Evolutionary conservation across 768 basidiomycete species (phyloP).

Genomic region (Mycena latifolia): DNA sequence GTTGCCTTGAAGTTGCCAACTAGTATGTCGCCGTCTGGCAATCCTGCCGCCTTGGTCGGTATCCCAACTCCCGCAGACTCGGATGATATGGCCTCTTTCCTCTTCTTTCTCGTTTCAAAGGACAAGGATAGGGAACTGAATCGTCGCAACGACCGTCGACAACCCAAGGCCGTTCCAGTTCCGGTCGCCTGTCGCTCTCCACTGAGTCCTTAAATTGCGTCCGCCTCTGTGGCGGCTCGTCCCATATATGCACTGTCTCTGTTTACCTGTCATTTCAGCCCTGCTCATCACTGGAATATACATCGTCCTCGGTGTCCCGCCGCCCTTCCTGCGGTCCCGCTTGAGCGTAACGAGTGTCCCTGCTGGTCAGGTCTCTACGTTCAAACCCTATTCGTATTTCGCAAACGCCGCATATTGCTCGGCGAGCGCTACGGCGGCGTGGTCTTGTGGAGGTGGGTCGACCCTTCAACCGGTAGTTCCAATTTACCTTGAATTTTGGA

Average conservation of each 20-base stretch:
- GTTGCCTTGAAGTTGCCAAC: too few relatives aligned
- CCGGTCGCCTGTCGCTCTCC: not conserved
- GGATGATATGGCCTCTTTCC: too few relatives aligned
- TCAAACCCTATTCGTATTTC: conserved; percentile 58
- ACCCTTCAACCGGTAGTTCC: conserved; percentile 17
- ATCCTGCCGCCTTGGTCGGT: too few relatives aligned
- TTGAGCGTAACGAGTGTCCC: conserved; percentile 52
- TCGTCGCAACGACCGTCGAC: not conserved
- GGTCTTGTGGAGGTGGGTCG: conserved; percentile 60
- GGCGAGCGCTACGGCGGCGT: too few relatives aligned
- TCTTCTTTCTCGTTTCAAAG: too few relatives aligned
- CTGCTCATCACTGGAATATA: not conserved
- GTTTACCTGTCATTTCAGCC: not conserved
- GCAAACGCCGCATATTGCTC: conserved; percentile 49
- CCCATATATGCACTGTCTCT: not conserved
- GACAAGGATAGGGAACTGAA: not conserved
- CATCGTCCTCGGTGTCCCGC: not conserved
- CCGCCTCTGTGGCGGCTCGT: not conserved
- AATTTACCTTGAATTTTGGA: not conserved
- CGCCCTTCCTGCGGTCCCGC: conserved; percentile 22
- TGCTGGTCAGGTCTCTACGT: conserved; percentile 52
- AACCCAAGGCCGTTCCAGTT: not conserved
- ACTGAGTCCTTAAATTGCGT: not conserved
- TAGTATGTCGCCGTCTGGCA: too few relatives aligned
- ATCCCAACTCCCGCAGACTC: too few relatives aligned